phyloP scores from a whole-genome alignment of 2,329 filamentous ascomycete genomes.

The Dendryphion nanum region DNA sequence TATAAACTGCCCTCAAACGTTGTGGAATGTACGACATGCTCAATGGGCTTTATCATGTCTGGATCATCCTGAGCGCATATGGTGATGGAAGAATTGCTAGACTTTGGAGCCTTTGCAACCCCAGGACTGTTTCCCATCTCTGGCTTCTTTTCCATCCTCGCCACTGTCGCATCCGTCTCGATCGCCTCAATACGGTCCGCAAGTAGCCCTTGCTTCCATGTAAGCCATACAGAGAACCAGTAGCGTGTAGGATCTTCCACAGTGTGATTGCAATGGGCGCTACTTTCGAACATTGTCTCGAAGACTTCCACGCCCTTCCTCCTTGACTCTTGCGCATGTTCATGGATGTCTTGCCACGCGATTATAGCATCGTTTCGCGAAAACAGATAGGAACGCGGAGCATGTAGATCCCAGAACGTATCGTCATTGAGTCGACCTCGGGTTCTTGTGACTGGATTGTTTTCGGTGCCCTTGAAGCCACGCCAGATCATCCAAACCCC shows the following conservation, averaged over 20 bases:
- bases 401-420: slow-evolving; percentile 14
- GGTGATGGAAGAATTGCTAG: no score
- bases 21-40: no score
- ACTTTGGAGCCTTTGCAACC: no score
- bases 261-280: slow-evolving; percentile 61
- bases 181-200: no score
- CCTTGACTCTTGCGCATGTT: slow-evolving; percentile 48
- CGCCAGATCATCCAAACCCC: slow-evolving; percentile 17
- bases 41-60: no score
- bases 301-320: slow-evolving; percentile 48
- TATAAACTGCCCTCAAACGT: no score
- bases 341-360: slow-evolving; percentile 52
- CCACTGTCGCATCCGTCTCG: no score
- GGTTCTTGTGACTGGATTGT: slow-evolving; percentile 19
- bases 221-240: slow-evolving; percentile 43
- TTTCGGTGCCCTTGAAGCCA: slow-evolving; percentile 16
- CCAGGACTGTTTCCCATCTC: no score
- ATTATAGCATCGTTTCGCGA: slow-evolving; percentile 58
- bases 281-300: slow-evolving; percentile 54
- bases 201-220: no score
- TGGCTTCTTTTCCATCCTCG: no score
- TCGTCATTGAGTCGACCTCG: slow-evolving; percentile 14
- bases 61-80: no score
- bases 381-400: slow-evolving; percentile 55
- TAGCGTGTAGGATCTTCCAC: slow-evolving; percentile 55